phyloP scores from a whole-genome alignment of 345 rosid species.

The Hypericum perforatum region DNA sequence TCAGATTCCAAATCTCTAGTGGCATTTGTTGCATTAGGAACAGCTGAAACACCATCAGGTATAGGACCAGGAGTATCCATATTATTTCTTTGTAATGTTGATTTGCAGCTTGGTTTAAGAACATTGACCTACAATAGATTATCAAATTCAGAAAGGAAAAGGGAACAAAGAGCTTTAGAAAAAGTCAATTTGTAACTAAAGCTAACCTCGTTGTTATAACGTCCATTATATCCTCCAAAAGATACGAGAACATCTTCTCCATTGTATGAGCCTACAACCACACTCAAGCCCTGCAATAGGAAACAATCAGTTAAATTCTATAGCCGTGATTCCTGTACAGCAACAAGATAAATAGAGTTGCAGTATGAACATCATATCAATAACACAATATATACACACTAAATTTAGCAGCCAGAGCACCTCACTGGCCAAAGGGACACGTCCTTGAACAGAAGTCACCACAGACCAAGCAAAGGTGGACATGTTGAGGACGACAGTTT shows the following conservation, averaged over 20 bases:
- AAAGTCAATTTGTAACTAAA: constrained; percentile 7
- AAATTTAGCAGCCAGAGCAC: constrained; percentile 30
- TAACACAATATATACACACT: background rate
- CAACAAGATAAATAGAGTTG: too few species aligned
- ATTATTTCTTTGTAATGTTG: constrained; percentile 64
- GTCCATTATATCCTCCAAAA: constrained; percentile 98
- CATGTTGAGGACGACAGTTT: constrained; percentile 91
- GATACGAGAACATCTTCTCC: constrained; percentile 88
- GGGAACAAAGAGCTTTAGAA: background rate
- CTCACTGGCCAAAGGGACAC: constrained; percentile 97
- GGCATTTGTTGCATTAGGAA: constrained; percentile 48
- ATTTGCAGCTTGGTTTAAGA: constrained; percentile 92
- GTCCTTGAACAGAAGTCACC: constrained; percentile 80
- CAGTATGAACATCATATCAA: background rate
- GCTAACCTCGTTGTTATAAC: constrained; percentile 76
- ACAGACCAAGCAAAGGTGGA: constrained; percentile 91
- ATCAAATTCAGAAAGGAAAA: constrained; percentile 15
- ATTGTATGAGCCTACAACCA: constrained; percentile 63
- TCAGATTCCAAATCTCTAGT: constrained; percentile 86
- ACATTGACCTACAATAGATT: constrained; percentile 49
- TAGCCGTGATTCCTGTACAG: background rate
- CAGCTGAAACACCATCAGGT: constrained; percentile 76
- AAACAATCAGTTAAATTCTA: constrained; percentile 10
- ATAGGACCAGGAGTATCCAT: constrained; percentile 29
- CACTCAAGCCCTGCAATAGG: constrained; percentile 68